Evolutionary conservation across 805 yeast genomes (phyloP).

Genomic region (Metahyphopichia silvanorum): DNA sequence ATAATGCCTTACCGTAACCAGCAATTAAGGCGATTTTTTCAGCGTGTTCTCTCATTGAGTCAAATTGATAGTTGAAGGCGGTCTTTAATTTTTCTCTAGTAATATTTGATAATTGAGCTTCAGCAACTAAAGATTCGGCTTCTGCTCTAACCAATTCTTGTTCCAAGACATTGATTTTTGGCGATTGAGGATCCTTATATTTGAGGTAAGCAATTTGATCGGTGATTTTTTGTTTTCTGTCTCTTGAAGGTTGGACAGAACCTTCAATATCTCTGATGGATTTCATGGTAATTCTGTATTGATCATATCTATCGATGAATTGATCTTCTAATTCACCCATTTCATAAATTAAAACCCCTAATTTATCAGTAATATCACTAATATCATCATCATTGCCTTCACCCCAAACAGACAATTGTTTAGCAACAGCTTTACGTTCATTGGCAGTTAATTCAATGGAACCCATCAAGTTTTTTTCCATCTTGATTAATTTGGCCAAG

Average conservation of each 20-base stretch:
- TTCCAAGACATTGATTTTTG: constrained; percentile 92
- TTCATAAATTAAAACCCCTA: constrained; percentile 93
- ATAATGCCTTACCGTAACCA: constrained; percentile 96
- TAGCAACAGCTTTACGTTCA: constrained; percentile 95
- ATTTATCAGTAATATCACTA: constrained; percentile 93
- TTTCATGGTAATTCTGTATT: constrained; percentile 94
- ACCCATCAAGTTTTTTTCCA: constrained; percentile 95
- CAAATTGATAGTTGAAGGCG: constrained; percentile 95
- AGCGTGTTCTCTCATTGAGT: constrained; percentile 89
- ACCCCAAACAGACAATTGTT: constrained; percentile 97
- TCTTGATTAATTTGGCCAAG: constrained; percentile 86
- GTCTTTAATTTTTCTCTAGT: constrained; percentile 98
- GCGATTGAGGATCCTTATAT: constrained; percentile 97
- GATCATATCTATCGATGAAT: constrained; percentile 97
- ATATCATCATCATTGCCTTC: constrained; percentile 97
- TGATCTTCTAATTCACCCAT: constrained; percentile 98
- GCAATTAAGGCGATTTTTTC: constrained; percentile 97
- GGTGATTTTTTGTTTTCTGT: constrained; percentile 95
- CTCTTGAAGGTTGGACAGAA: constrained; percentile 97
- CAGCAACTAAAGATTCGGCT: constrained; percentile 98
- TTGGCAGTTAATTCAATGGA: constrained; percentile 88
- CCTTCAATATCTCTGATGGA: constrained; percentile 95
- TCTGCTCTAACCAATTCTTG: constrained; percentile 99
- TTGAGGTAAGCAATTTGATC: constrained; percentile 97
- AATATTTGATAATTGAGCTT: constrained; percentile 96